Evolutionary conservation across 257 asterid species (phyloP).

Genomic region (Scutellaria minor): DNA sequence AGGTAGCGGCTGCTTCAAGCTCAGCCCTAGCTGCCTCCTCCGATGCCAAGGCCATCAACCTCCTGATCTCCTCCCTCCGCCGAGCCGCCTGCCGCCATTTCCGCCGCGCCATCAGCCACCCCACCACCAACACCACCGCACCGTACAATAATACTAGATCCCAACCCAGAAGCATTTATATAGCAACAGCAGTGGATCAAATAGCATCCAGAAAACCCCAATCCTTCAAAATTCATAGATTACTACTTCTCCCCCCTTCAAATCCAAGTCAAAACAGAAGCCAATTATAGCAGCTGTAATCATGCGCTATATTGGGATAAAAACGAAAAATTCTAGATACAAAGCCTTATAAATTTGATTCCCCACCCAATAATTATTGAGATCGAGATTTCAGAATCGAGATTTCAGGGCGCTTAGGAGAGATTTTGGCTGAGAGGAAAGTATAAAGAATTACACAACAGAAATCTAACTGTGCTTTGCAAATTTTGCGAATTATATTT

Average conservation of each 20-base stretch:
- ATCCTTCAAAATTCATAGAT: slow-evolving; percentile 45
- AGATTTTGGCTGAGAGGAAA: neutral
- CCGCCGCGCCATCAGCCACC: slow-evolving; percentile 56
- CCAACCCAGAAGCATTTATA: slow-evolving; percentile 72
- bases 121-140: slow-evolving; percentile 48
- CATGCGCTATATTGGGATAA: neutral
- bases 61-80: slow-evolving; percentile 70
- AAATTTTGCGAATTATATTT: neutral
- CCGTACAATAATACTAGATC: slow-evolving; percentile 61
- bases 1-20: slow-evolving; percentile 47
- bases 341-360: neutral
- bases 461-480: neutral
- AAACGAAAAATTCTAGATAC: neutral
- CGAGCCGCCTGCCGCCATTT: slow-evolving; percentile 66
- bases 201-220: slow-evolving; percentile 51
- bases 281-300: neutral
- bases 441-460: neutral
- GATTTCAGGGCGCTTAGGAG: neutral
- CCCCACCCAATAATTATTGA: slow-evolving; percentile 6
- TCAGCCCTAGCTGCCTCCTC: slow-evolving; percentile 77
- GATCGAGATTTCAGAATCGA: slow-evolving; percentile 35
- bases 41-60: slow-evolving; percentile 66
- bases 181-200: slow-evolving; percentile 37
- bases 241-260: slow-evolving; percentile 1
- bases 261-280: slow-evolving; percentile 3